Base-by-base conservation (phyloP, 164 flowering plant genomes). In the Nelumbo lutea region DNA sequence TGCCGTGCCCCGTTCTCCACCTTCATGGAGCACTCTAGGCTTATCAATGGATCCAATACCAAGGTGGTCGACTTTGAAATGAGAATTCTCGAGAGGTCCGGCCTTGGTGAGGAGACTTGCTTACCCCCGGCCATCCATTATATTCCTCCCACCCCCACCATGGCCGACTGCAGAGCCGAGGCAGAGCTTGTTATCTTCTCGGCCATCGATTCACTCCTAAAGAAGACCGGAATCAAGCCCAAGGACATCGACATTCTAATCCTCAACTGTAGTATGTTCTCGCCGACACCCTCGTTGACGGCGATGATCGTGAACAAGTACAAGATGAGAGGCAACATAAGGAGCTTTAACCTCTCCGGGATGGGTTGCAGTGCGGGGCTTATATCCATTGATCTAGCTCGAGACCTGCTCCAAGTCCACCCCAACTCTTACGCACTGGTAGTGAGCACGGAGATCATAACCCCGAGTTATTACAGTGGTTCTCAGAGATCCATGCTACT, bases 301-400 rank as follows among this genome's bases (percentile, higher is more conserved):
- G 79, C 83, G 42, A 83, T 83, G 83, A 65, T 83, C 41, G 72
- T 80, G 2, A 83, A 83, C 63, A 77, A 70, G 72, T 83, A 83
- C 69, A 80, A 79, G 74, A 64, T 83, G 73, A 66, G 83, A 64
- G 73, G 82, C 64, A 79, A 83, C 51, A 66, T 82, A 4, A 75
- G 66, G 71, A 82, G 83, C 72, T 80, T 64, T 50, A 82, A 82
- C 57, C 73, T 83, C 9, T 73, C 83, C 43, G 86, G 84, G 3
- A 83, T 83, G 86, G 84, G 86, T 0, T 83, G 86, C 73, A 80
- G 83, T 52, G 80, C 82, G 2, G 79, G 86, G 4, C 53, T 77
- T 2, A 78, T 83, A 13, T 81, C 86, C 5, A 68, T 83, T 40
- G 79, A 81, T 52, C 67, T 83, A 1, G 86, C 84, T 27, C 52